A percentile compares a stretch with the other conserved stretches of the same genome.
phyloP scores from a whole-genome alignment of 2,329 filamentous ascomycete species.

The Microcyclospora pomicola region DNA sequence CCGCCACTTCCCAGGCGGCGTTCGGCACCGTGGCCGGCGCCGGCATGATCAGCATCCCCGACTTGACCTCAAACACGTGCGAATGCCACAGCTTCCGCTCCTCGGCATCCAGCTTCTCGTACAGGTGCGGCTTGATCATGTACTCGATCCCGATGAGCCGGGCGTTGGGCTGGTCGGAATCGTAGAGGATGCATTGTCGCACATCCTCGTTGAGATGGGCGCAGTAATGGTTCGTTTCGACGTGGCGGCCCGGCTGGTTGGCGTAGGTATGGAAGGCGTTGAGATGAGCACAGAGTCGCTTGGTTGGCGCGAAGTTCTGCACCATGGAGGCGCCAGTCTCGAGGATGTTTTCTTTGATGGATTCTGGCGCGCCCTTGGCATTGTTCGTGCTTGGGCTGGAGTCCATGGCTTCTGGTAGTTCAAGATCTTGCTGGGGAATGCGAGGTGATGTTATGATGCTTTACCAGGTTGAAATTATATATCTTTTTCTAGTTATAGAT shows the following conservation, averaged over 20 bases:
- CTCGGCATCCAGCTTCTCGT: slow-evolving; percentile 46
- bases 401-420: slow-evolving; percentile 8
- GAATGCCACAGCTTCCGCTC: slow-evolving; percentile 72
- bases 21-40: slow-evolving; percentile 41
- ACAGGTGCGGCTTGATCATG: slow-evolving; percentile 63
- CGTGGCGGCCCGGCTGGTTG: slow-evolving; percentile 51
- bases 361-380: slow-evolving; percentile 37
- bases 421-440: not conserved
- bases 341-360: slow-evolving; percentile 42
- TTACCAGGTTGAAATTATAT: not conserved
- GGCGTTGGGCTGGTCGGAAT: slow-evolving; percentile 51
- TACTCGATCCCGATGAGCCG: slow-evolving; percentile 76
- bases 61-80: slow-evolving; percentile 61
- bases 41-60: slow-evolving; percentile 69
- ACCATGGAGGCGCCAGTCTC: slow-evolving; percentile 47
- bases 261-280: slow-evolving; percentile 80
- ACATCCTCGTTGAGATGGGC: slow-evolving; percentile 64
- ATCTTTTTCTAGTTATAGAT: no score
- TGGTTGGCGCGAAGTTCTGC: slow-evolving; percentile 56
- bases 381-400: slow-evolving; percentile 22
- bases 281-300: slow-evolving; percentile 64
- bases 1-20: slow-evolving; percentile 57
- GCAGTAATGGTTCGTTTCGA: slow-evolving; percentile 79
- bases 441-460: not conserved
- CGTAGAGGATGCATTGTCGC: slow-evolving; percentile 76